Conservation (phyloP, 805 yeast genomes). For the Teunomyces gatunensis region DNA sequence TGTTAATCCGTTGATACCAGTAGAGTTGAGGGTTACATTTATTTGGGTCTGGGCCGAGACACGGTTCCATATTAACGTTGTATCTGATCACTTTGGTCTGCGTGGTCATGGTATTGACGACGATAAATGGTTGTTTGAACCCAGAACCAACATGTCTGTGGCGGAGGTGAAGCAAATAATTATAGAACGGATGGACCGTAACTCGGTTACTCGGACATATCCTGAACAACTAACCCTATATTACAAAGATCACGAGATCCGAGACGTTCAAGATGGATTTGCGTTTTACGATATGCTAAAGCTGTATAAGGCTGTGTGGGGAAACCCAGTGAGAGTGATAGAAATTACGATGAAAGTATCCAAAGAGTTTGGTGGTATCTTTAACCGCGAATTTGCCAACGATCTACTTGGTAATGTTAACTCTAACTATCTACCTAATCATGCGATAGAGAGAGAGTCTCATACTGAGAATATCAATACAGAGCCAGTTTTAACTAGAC, state of each 20-base stretch:
- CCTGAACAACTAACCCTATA: conserved; percentile 23
- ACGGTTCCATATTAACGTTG: conserved; percentile 16
- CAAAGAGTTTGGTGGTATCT: conserved; percentile 17
- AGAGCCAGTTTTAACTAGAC: too few relatives aligned
- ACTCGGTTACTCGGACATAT: conserved; percentile 24
- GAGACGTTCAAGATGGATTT: background rate
- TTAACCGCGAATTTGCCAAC: conserved; percentile 24
- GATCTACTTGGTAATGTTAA: conserved; percentile 14
- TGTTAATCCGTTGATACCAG: conserved; percentile 24
- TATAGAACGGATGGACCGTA: conserved; percentile 18
- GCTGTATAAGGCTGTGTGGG: conserved; percentile 1
- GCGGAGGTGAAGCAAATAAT: conserved; percentile 18
- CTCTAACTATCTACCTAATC: background rate
- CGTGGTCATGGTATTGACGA: conserved; percentile 7
- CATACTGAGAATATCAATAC: too few relatives aligned
- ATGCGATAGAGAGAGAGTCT: background rate
- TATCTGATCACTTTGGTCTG: conserved; percentile 13
- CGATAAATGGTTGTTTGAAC: conserved; percentile 19
- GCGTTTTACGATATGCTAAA: background rate
- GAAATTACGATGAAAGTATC: background rate
- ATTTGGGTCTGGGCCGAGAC: background rate
- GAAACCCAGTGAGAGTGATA: background rate
- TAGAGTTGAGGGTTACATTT: conserved; percentile 4
- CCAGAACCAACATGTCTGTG: conserved; percentile 16
- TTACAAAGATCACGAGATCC: conserved; percentile 7